These are phyloP conservation scores for Pelargonium australe DNA, from an alignment of 441 rosid genomes.

Conservation along the genomic window DNA sequence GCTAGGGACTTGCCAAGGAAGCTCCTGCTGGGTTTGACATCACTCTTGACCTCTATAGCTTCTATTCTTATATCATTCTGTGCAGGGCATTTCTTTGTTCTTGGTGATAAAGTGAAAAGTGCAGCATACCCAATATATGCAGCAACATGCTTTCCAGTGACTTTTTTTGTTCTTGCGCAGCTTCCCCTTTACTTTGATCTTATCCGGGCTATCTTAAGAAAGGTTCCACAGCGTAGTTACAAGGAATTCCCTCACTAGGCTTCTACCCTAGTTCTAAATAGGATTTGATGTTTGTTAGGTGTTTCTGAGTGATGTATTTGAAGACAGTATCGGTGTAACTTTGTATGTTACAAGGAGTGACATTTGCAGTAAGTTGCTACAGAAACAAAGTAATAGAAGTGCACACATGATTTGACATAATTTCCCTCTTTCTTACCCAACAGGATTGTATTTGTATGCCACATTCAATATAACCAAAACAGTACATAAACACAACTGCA, in stretches of 20 bases:
- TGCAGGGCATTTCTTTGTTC: conserved; percentile 43
- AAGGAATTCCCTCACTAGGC: conserved; percentile 12
- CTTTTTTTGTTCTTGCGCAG: conserved; percentile 36
- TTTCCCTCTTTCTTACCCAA: no score
- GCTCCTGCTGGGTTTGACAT: conserved; percentile 35
- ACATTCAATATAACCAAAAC: no score
- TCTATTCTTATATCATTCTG: conserved; percentile 39
- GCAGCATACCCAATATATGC: conserved; percentile 39
- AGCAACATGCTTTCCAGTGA: conserved; percentile 37
- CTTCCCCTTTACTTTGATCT: conserved; percentile 41
- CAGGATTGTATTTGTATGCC: no score
- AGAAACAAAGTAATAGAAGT: no score
- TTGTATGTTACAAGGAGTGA: no score
- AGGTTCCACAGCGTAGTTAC: conserved; percentile 41
- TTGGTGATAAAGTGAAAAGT: conserved; percentile 26
- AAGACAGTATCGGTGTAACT: not conserved
- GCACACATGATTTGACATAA: no score
- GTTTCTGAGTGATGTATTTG: not conserved
- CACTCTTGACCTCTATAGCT: conserved; percentile 38
- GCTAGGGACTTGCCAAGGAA: conserved; percentile 24
- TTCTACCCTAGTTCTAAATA: not conserved
- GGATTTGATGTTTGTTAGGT: not conserved
- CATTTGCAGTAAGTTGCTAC: no score
- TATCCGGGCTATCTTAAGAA: conserved; percentile 27
- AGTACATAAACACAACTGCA: no score